A percentile compares a stretch with the other conserved stretches of the same genome.
Conservation (phyloP, 306 rosid genomes). For the Trifolium pratense region DNA sequence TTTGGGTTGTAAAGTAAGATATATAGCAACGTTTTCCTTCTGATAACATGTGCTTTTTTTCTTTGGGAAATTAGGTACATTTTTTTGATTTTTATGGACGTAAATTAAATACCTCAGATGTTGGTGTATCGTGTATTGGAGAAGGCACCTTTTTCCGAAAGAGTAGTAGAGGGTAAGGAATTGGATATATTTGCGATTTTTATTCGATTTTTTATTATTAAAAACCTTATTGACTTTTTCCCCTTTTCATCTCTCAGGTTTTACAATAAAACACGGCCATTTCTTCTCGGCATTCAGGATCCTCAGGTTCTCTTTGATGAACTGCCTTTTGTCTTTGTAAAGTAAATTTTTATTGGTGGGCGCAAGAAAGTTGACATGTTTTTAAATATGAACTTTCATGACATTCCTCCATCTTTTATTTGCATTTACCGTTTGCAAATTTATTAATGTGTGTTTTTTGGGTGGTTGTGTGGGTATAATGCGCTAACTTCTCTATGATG, state of each 20-base stretch:
- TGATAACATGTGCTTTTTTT: background rate
- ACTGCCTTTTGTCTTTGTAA: constrained; percentile 18
- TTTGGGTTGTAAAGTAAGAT: constrained; percentile 13
- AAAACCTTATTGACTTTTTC: constrained; percentile 27
- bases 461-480: background rate
- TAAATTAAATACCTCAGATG: constrained; percentile 89
- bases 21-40: constrained; percentile 21
- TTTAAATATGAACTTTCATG: background rate
- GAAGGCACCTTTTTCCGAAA: constrained; percentile 76
- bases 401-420: constrained; percentile 16
- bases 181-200: constrained; percentile 30
- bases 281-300: constrained; percentile 89
- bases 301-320: constrained; percentile 77
- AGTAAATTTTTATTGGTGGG: constrained; percentile 1
- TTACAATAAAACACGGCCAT: constrained; percentile 55
- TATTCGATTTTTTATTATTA: background rate
- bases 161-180: constrained; percentile 72
- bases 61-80: constrained; percentile 60
- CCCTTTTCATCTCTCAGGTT: constrained; percentile 56
- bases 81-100: constrained; percentile 94
- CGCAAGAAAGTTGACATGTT: constrained; percentile 8
- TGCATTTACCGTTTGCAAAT: constrained; percentile 19
- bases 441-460: background rate
- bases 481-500: background rate
- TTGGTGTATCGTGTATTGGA: constrained; percentile 87